Evolutionary conservation across 345 rosid species (phyloP).

Genomic region (Bretschneidera sinensis): DNA sequence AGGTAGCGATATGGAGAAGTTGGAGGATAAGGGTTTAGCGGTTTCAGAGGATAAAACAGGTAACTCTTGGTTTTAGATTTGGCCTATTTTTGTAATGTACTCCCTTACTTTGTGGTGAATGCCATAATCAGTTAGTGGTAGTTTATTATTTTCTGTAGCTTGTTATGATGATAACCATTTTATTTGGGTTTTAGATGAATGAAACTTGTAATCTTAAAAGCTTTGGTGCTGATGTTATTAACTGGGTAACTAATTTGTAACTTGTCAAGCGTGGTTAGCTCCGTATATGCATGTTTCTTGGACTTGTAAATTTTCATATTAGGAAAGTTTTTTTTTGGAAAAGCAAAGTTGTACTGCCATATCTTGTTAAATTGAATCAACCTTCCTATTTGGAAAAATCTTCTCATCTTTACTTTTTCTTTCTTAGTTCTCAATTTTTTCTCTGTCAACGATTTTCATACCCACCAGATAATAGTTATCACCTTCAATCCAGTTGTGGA

Average conservation of each 20-base stretch:
- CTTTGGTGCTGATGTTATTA: constrained; percentile 2
- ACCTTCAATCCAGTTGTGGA: too few relatives aligned
- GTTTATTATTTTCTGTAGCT: neutral
- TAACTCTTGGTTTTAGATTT: constrained; percentile 18
- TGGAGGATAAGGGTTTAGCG: constrained; percentile 31
- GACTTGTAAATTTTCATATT: constrained; percentile 2
- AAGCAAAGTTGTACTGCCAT: neutral
- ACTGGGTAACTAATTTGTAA: neutral
- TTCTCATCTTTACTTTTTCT: neutral
- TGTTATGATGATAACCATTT: neutral
- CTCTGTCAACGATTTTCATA: neutral
- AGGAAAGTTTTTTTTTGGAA: constrained; percentile 8
- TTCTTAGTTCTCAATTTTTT: too few relatives aligned
- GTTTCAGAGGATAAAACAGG: constrained; percentile 56
- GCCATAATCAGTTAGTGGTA: neutral
- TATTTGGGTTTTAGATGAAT: constrained; percentile 1
- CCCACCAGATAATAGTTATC: neutral
- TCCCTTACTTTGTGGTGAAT: neutral
- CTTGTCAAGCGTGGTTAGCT: neutral
- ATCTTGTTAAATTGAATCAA: neutral
- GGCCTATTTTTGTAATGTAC: neutral
- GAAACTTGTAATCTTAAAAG: neutral
- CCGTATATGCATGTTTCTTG: constrained; percentile 12
- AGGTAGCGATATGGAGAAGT: constrained; percentile 22
- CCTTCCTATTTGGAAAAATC: constrained; percentile 10